Conservation (phyloP, 2,329 filamentous ascomycete species). For the Plectosphaerella sp. region DNA sequence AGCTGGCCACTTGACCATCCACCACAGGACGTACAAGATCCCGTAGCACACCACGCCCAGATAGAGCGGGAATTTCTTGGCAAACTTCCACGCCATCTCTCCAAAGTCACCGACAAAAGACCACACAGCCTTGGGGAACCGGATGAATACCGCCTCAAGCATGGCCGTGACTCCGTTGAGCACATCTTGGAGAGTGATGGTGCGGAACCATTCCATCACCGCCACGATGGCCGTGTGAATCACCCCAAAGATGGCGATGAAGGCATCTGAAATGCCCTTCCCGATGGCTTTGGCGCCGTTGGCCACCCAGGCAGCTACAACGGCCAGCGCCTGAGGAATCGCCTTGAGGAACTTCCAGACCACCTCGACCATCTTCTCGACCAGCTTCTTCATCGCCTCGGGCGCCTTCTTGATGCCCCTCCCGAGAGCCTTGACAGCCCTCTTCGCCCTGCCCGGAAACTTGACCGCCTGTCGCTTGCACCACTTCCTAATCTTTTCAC, state of each 20-base stretch:
- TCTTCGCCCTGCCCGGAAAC: constrained; percentile 20
- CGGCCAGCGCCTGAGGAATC: constrained; percentile 19
- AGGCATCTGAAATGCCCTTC: constrained; percentile 16
- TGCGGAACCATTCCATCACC: constrained; percentile 25
- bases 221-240: constrained; percentile 30
- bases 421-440: constrained; percentile 10
- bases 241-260: constrained; percentile 22
- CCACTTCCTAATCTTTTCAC: constrained; percentile 22
- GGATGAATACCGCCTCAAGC: constrained; percentile 24
- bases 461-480: constrained; percentile 19
- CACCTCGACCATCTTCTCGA: constrained; percentile 12
- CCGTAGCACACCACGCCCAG: constrained; percentile 22
- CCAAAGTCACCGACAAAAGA: constrained; percentile 17
- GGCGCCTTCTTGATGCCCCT: constrained; percentile 17
- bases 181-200: constrained; percentile 33
- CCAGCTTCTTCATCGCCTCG: constrained; percentile 8
- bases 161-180: constrained; percentile 27
- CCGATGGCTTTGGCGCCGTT: constrained; percentile 19
- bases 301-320: constrained; percentile 22
- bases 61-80: constrained; percentile 24
- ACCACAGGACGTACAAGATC: constrained; percentile 17
- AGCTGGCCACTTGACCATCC: constrained; percentile 27
- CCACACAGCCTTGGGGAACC: constrained; percentile 20
- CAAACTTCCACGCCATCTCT: constrained; percentile 16
- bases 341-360: constrained; percentile 14